These are phyloP conservation scores for Hysterangium stoloniferum DNA, from an alignment of 768 basidiomycete genomes.

Conservation along the genomic window DNA sequence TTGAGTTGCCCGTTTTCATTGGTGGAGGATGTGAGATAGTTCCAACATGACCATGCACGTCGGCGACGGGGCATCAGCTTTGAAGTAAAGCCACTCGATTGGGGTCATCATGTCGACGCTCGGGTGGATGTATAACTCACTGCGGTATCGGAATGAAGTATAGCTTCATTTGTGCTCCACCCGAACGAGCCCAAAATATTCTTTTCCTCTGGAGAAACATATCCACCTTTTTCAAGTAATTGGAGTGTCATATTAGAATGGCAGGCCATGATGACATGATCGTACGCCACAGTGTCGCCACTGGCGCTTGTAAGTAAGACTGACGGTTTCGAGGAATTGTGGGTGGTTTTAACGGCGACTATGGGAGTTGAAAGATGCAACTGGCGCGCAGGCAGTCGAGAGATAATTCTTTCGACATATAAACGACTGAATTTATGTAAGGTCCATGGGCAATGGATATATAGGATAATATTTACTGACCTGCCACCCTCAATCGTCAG, in stretches of 20 bases:
- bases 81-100: background rate
- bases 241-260: constrained; percentile 59
- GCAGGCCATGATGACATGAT: constrained; percentile 67
- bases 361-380: constrained; percentile 58
- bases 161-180: constrained; percentile 62
- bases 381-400: constrained; percentile 40
- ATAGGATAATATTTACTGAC: constrained; percentile 26
- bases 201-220: constrained; percentile 44
- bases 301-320: constrained; percentile 40
- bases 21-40: constrained; percentile 54
- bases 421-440: constrained; percentile 33
- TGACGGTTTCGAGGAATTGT: constrained; percentile 8
- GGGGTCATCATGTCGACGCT: no score
- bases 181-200: constrained; percentile 47
- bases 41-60: constrained; percentile 72
- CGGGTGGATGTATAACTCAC: constrained; percentile 28
- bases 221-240: constrained; percentile 33
- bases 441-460: background rate
- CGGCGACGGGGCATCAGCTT: constrained; percentile 62
- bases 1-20: constrained; percentile 29
- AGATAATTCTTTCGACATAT: constrained; percentile 61
- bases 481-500: constrained; percentile 67
- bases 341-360: constrained; percentile 32
- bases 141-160: constrained; percentile 55
- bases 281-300: constrained; percentile 42